phyloP scores from a whole-genome alignment of 768 basidiomycete genomes.

The Auricularia cornea region DNA sequence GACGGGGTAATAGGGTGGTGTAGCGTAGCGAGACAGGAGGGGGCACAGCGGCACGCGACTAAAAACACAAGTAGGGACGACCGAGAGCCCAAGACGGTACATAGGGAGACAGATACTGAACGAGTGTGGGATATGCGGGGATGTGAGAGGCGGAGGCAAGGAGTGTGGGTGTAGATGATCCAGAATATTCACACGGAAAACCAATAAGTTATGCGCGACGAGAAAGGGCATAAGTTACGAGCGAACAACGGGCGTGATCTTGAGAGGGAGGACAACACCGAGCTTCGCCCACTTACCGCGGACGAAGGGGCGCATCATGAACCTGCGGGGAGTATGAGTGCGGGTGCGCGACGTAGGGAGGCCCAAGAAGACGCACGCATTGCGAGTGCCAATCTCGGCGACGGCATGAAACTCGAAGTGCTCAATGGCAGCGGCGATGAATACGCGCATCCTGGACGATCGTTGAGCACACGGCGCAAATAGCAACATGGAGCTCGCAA shows the following conservation, averaged over 20 bases:
- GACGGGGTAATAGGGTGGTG: too few relatives aligned
- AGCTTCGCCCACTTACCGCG: neutral
- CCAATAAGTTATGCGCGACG: neutral
- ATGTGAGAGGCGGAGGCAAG: neutral
- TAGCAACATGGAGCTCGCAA: neutral
- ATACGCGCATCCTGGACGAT: neutral
- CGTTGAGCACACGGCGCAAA: neutral
- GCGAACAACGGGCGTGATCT: neutral
- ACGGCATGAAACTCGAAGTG: neutral
- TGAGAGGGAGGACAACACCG: neutral
- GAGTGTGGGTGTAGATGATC: neutral
- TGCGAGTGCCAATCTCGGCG: neutral
- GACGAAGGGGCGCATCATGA: neutral
- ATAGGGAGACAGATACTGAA: too few relatives aligned
- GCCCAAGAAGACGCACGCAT: neutral
- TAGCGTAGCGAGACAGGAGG: too few relatives aligned
- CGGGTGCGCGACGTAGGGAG: too few relatives aligned
- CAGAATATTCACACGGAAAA: neutral
- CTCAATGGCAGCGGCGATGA: neutral
- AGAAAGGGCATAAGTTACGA: neutral
- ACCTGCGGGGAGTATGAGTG: too few relatives aligned
- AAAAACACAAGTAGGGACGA: too few relatives aligned
- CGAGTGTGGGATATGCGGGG: neutral
- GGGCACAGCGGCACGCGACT: too few relatives aligned
- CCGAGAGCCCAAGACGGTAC: too few relatives aligned